phyloP scores from a whole-genome alignment of 495 filamentous ascomycete genomes.

The Jackrogersella minutella region DNA sequence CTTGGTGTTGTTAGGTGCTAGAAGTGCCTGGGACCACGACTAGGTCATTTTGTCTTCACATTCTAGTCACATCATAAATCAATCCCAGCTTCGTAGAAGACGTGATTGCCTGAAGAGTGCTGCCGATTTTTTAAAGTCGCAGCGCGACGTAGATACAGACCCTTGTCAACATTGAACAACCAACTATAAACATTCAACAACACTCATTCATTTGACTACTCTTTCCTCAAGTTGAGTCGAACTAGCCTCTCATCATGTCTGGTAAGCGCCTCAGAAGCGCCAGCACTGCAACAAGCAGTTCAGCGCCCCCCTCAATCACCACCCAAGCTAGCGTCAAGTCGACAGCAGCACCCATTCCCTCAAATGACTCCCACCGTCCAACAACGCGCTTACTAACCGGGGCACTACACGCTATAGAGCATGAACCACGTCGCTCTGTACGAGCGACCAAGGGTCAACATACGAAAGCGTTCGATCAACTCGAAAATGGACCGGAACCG shows the following conservation, averaged over 20 bases:
- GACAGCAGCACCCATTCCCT: not conserved
- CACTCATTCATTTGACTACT: not conserved
- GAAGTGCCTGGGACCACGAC: constrained; percentile 34
- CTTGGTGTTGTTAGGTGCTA: constrained; percentile 38
- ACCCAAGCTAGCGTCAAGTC: not conserved
- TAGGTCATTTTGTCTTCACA: constrained; percentile 32
- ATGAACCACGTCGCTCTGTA: constrained; percentile 91
- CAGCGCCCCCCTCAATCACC: not conserved
- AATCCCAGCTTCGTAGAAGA: constrained; percentile 45
- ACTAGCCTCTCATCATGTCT: constrained; percentile 38
- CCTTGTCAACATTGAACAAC: constrained; percentile 16
- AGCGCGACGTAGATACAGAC: constrained; percentile 32
- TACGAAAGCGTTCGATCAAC: constrained; percentile 78
- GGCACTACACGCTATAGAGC: constrained; percentile 45
- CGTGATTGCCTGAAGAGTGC: constrained; percentile 45
- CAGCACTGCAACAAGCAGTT: constrained; percentile 9
- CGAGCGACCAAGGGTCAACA: constrained; percentile 96
- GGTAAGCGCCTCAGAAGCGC: constrained; percentile 41
- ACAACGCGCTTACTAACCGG: constrained; percentile 7
- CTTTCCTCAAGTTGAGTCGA: constrained; percentile 6
- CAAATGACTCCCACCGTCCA: not conserved
- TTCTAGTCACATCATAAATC: constrained; percentile 38
- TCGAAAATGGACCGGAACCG: constrained; percentile 69
- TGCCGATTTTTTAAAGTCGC: constrained; percentile 30
- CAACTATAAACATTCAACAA: constrained; percentile 3